phyloP scores from a whole-genome alignment of 441 rosid genomes.

The Flueggea neowawraea region DNA sequence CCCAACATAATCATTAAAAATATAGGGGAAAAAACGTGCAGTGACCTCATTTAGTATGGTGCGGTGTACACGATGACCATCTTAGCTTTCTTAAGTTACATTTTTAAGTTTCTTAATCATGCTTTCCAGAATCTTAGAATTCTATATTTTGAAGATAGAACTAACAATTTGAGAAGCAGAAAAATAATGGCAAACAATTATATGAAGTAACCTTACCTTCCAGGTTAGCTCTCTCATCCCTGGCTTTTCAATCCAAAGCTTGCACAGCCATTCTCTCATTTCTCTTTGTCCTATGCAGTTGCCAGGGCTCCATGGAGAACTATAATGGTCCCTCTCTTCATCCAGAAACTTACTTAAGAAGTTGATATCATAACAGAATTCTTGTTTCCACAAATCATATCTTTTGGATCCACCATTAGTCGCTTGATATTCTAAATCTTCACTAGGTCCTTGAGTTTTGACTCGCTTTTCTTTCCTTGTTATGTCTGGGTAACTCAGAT shows the following conservation, averaged over 20 bases:
- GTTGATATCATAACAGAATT: slow-evolving; percentile 66
- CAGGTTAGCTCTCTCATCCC: slow-evolving; percentile 80
- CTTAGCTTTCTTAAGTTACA: no score
- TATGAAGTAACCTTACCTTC: slow-evolving; percentile 53
- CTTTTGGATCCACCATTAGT: slow-evolving; percentile 34
- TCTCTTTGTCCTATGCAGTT: slow-evolving; percentile 95
- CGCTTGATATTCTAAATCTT: slow-evolving; percentile 30
- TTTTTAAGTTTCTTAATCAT: background rate
- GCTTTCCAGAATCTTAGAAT: background rate
- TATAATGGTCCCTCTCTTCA: slow-evolving; percentile 87
- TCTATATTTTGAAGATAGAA: slow-evolving; percentile 5
- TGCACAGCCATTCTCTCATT: slow-evolving; percentile 89
- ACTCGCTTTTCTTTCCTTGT: slow-evolving; percentile 84
- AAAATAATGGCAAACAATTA: background rate
- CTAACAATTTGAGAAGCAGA: slow-evolving; percentile 4
- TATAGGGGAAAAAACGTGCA: no score
- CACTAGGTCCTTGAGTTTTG: slow-evolving; percentile 34
- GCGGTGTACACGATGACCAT: background rate
- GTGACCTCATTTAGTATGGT: background rate
- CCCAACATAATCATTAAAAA: no score
- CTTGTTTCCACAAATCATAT: slow-evolving; percentile 56
- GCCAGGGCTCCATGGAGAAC: slow-evolving; percentile 81
- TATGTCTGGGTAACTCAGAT: slow-evolving; percentile 50
- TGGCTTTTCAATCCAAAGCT: slow-evolving; percentile 81
- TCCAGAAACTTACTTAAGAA: slow-evolving; percentile 68